A percentile compares a stretch with the other conserved stretches of the same genome.
Conservation (phyloP, 2,329 filamentous ascomycete genomes). For the Cercospora sp. region DNA sequence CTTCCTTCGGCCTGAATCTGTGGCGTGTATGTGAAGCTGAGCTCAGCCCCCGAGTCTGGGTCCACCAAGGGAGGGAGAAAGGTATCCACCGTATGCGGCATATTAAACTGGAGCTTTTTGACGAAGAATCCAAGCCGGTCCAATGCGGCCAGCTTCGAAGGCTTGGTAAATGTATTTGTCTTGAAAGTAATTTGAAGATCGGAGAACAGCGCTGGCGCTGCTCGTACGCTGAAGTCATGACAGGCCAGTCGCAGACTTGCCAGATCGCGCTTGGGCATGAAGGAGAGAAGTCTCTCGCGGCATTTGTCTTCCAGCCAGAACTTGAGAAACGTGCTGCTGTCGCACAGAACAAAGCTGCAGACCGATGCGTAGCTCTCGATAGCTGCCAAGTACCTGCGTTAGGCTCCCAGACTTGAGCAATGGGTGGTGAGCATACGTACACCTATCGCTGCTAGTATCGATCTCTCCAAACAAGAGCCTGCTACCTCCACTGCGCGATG, state of each 20-base stretch:
- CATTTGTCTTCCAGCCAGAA: conserved; percentile 53
- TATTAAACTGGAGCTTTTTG: conserved; percentile 73
- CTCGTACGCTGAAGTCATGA: conserved; percentile 68
- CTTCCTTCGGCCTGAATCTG: conserved; percentile 60
- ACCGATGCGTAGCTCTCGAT: conserved; percentile 49
- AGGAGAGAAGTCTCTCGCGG: conserved; percentile 48
- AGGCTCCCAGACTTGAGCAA: conserved; percentile 18
- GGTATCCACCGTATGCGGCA: conserved; percentile 74
- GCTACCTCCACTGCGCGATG: conserved; percentile 41
- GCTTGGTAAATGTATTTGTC: conserved; percentile 73
- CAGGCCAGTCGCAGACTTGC: conserved; percentile 63
- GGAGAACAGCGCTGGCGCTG: conserved; percentile 69
- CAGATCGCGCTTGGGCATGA: conserved; percentile 46
- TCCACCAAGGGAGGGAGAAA: conserved; percentile 84
- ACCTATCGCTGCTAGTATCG: conserved; percentile 45
- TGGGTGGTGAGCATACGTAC: conserved; percentile 32
- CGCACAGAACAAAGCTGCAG: conserved; percentile 52
- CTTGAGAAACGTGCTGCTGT: conserved; percentile 51
- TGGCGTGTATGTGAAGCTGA: conserved; percentile 79
- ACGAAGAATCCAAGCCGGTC: conserved; percentile 76
- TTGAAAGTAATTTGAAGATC: conserved; percentile 70
- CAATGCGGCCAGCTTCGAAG: conserved; percentile 71
- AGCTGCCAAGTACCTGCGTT: conserved; percentile 39
- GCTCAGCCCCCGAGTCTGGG: conserved; percentile 72
- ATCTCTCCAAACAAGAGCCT: conserved; percentile 53